A percentile compares a stretch with the other conserved stretches of the same genome.
Evolutionary conservation across 2,329 filamentous ascomycete genomes (phyloP).

Genomic region (Bisporella sp.): DNA sequence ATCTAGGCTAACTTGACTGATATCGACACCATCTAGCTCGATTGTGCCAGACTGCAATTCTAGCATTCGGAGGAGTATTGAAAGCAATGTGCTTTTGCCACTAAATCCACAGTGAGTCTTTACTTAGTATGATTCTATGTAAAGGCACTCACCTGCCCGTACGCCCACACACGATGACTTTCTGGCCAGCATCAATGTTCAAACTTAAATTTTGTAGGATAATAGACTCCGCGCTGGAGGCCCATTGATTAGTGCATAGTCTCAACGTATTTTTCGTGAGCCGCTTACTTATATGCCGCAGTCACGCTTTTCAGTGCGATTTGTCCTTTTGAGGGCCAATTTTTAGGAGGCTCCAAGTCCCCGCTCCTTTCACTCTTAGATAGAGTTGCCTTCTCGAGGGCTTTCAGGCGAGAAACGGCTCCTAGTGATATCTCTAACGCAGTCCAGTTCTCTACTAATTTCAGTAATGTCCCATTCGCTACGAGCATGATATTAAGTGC

Average conservation of each 20-base stretch:
- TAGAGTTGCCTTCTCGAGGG: conserved; percentile 37
- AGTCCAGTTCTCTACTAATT: conserved; percentile 41
- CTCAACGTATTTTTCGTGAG: conserved; percentile 22
- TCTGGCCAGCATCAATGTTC: conserved; percentile 40
- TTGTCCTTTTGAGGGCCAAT: conserved; percentile 29
- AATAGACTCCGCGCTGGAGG: conserved; percentile 15
- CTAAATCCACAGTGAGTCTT: conserved; percentile 4
- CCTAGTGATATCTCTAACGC: conserved; percentile 51
- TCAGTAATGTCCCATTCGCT: conserved; percentile 14
- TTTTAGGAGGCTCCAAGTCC: conserved; percentile 7
- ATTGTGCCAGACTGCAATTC: conserved; percentile 34
- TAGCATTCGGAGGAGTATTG: conserved; percentile 42
- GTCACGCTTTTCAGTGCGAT: conserved; percentile 27
- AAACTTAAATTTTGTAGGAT: conserved; percentile 32
- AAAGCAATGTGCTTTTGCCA: conserved; percentile 37
- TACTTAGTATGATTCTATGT: neutral
- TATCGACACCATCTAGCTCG: conserved; percentile 36
- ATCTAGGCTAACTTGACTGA: conserved; percentile 31
- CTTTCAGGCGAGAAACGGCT: conserved; percentile 46
- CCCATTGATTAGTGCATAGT: conserved; percentile 33
- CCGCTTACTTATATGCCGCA: conserved; percentile 22
- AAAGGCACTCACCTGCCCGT: conserved; percentile 36
- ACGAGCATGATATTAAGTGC: conserved; percentile 20
- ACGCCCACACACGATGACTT: conserved; percentile 44
- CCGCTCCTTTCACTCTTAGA: conserved; percentile 24